Evolutionary conservation across 148 eudicot species (phyloP).

Genomic region (Agrostemma githago): DNA sequence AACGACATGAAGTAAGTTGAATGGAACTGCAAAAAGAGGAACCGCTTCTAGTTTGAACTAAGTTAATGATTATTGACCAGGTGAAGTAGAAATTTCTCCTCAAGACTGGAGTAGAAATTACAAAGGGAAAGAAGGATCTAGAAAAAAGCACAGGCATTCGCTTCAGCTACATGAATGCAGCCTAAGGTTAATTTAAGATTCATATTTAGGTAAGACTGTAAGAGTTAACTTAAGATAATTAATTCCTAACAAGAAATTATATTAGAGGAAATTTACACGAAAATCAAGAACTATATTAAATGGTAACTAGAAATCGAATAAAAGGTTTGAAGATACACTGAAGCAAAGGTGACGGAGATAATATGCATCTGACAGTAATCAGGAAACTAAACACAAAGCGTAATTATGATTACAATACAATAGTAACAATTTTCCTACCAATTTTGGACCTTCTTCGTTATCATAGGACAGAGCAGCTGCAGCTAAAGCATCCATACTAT

Average conservation of each 20-base stretch:
- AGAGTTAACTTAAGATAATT: neutral
- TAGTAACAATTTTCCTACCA: slow-evolving; percentile 44
- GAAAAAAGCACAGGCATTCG: too few species aligned
- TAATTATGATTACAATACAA: neutral
- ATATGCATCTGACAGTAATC: neutral
- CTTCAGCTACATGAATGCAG: too few species aligned
- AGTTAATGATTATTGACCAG: neutral
- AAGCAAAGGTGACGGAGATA: neutral
- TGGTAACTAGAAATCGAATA: neutral
- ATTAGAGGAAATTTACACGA: neutral
- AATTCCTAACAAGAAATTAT: neutral
- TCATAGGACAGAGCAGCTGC: slow-evolving; percentile 87
- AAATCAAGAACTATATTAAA: neutral
- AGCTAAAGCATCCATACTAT: slow-evolving; percentile 97
- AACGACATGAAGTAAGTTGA: neutral
- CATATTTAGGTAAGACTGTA: too few species aligned
- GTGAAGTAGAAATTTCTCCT: neutral
- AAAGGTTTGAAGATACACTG: too few species aligned
- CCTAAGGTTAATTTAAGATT: too few species aligned
- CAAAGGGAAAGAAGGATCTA: too few species aligned
- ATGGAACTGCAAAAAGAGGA: neutral
- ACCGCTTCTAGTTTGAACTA: neutral
- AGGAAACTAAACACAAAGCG: neutral
- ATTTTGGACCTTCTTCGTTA: slow-evolving; percentile 80
- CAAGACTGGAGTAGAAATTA: too few species aligned